Evolutionary conservation across 2,329 filamentous ascomycete species (phyloP).

Genomic region (Pseudopithomyces chartarum): DNA sequence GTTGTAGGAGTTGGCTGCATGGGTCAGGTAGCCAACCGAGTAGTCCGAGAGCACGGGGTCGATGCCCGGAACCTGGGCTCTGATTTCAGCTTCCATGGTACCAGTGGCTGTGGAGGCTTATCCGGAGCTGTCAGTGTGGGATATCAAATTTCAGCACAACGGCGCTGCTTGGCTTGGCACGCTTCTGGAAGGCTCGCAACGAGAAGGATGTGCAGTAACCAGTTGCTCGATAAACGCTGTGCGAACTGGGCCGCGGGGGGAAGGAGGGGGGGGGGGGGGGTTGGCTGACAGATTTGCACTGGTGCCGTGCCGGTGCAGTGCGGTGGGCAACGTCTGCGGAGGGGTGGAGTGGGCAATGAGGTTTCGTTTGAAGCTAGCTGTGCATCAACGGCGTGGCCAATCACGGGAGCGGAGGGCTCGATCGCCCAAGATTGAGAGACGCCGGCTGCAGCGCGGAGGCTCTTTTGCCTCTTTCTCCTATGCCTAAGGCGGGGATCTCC

Average conservation of each 20-base stretch:
- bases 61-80: slow-evolving; percentile 80
- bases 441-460: slow-evolving; percentile 7
- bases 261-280: too few relatives aligned
- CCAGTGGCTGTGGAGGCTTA: slow-evolving; percentile 18
- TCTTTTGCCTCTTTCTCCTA: slow-evolving; percentile 16
- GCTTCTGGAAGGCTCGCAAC: neutral
- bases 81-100: slow-evolving; percentile 86
- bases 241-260: neutral
- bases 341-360: neutral
- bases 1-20: slow-evolving; percentile 84
- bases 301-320: neutral
- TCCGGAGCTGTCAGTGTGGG: slow-evolving; percentile 1
- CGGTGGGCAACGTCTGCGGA: slow-evolving; percentile 5
- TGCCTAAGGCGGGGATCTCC: slow-evolving; percentile 35
- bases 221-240: neutral
- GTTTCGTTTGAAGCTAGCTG: slow-evolving; percentile 1
- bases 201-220: neutral
- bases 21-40: slow-evolving; percentile 89
- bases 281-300: neutral
- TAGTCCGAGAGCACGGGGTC: slow-evolving; percentile 91
- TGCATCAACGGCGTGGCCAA: slow-evolving; percentile 10
- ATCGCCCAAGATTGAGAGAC: neutral
- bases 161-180: neutral
- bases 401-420: neutral
- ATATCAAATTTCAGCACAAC: slow-evolving; percentile 5